A percentile compares a stretch with the other conserved stretches of the same genome.
Evolutionary conservation across 2,329 filamentous ascomycete genomes (phyloP).

Genomic region (Epicoccum sorghinum): DNA sequence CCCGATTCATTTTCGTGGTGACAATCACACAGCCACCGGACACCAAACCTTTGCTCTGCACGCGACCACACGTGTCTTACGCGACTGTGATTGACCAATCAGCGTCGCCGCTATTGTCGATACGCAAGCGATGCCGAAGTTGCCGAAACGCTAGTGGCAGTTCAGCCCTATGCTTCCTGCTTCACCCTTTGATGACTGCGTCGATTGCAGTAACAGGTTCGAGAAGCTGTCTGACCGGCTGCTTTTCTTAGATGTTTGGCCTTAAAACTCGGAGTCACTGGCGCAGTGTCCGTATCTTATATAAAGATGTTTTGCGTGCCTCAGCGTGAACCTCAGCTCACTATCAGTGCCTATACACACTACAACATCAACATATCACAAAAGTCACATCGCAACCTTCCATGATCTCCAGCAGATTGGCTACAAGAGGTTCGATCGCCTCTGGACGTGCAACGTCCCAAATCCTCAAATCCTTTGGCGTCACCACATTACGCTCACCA

Average conservation of each 20-base stretch:
- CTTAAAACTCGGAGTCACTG: slow-evolving; percentile 18
- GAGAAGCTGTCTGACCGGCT: slow-evolving; percentile 1
- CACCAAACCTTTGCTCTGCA: slow-evolving; percentile 9
- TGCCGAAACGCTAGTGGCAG: slow-evolving; percentile 13
- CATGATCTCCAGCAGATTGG: slow-evolving; percentile 39
- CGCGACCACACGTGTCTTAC: slow-evolving; percentile 10
- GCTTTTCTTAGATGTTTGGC: slow-evolving; percentile 16
- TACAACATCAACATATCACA: slow-evolving; percentile 12
- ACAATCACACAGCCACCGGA: slow-evolving; percentile 12
- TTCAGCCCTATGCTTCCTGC: slow-evolving; percentile 19
- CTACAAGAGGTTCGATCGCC: slow-evolving; percentile 34
- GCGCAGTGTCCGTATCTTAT: slow-evolving; percentile 26
- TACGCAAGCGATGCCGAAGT: slow-evolving; percentile 10
- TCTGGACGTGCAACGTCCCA: slow-evolving; percentile 47
- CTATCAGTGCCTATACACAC: background rate
- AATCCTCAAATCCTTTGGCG: slow-evolving; percentile 47
- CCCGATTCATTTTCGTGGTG: slow-evolving; percentile 13
- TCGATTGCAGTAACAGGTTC: slow-evolving; percentile 4
- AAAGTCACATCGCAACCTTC: slow-evolving; percentile 11
- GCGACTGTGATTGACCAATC: slow-evolving; percentile 4
- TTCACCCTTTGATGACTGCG: slow-evolving; percentile 32
- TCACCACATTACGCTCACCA: slow-evolving; percentile 39
- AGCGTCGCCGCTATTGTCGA: background rate
- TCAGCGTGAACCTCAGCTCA: slow-evolving; percentile 26
- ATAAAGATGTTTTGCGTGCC: slow-evolving; percentile 35